phyloP scores from a whole-genome alignment of 2,329 filamentous ascomycete genomes.

The Aspergillus sp. region DNA sequence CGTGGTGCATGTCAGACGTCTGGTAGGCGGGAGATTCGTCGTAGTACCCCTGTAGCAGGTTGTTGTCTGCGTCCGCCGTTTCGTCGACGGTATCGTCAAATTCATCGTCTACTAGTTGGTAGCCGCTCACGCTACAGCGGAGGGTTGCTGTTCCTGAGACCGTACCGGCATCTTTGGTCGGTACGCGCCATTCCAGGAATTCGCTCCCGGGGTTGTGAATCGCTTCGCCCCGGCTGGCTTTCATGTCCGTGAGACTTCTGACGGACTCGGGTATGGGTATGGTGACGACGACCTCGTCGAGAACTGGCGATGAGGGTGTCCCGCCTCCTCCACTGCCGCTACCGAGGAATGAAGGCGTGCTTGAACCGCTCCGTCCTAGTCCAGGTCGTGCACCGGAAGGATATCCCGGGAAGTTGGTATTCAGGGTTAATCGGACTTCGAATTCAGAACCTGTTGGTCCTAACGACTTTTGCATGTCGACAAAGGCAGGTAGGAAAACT shows the following conservation, averaged over 20 bases:
- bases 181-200: slow-evolving; percentile 73
- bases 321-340: slow-evolving; percentile 41
- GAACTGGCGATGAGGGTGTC: slow-evolving; percentile 49
- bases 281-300: slow-evolving; percentile 71
- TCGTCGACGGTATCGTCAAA: slow-evolving; percentile 35
- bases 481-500: slow-evolving; percentile 70
- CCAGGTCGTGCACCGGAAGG: slow-evolving; percentile 34
- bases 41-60: slow-evolving; percentile 40
- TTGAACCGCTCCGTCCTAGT: slow-evolving; percentile 34
- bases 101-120: slow-evolving; percentile 42
- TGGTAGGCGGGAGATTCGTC: slow-evolving; percentile 32
- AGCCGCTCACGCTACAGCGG: slow-evolving; percentile 70
- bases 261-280: slow-evolving; percentile 73
- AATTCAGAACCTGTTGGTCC: slow-evolving; percentile 74
- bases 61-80: slow-evolving; percentile 27
- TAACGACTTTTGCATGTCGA: slow-evolving; percentile 74
- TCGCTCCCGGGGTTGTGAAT: slow-evolving; percentile 66
- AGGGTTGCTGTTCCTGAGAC: slow-evolving; percentile 63
- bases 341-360: slow-evolving; percentile 42
- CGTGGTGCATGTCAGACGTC: slow-evolving; percentile 7
- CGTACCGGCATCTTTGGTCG: slow-evolving; percentile 63
- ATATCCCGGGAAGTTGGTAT: slow-evolving; percentile 54
- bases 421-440: slow-evolving; percentile 69
- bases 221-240: slow-evolving; percentile 74
- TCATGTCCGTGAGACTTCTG: slow-evolving; percentile 73